phyloP scores from a whole-genome alignment of 306 rosid species.

The Castanea mollissima region DNA sequence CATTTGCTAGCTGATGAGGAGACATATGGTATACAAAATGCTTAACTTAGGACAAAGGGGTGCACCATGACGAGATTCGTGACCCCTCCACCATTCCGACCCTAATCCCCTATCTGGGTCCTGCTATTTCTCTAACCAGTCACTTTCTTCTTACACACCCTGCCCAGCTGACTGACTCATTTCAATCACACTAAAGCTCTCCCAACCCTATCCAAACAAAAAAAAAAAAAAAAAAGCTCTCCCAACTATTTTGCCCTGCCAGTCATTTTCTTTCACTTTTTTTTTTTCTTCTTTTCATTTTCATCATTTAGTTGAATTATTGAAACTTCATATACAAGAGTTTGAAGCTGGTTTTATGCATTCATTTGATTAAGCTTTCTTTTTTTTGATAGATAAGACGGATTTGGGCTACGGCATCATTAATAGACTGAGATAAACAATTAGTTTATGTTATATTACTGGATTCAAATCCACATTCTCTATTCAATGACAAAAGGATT shows the following conservation, averaged over 20 bases:
- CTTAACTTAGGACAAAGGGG: constrained; percentile 22
- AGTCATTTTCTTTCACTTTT: constrained; percentile 6
- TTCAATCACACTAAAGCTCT: constrained; percentile 22
- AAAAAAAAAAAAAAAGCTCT: constrained; percentile 3
- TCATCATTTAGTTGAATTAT: not conserved
- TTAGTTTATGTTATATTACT: too few relatives aligned
- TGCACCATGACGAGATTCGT: constrained; percentile 31
- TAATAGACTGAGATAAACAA: too few relatives aligned
- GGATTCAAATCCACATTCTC: too few relatives aligned
- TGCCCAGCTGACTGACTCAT: constrained; percentile 14
- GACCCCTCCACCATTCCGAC: constrained; percentile 16
- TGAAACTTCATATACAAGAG: too few relatives aligned
- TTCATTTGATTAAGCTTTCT: too few relatives aligned
- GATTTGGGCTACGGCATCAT: too few relatives aligned
- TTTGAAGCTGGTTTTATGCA: too few relatives aligned
- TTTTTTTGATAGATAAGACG: too few relatives aligned
- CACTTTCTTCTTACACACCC: constrained; percentile 11
- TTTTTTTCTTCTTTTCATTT: not conserved
- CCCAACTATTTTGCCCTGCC: not conserved
- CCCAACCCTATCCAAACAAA: not conserved
- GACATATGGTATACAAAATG: constrained; percentile 38
- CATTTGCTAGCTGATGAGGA: constrained; percentile 42
- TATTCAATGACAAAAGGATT: too few relatives aligned
- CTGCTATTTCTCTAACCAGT: constrained; percentile 2
- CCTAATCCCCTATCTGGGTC: constrained; percentile 10